Percentiles rank a stretch among this genome's conserved stretches.
Conservation (phyloP, 2,329 filamentous ascomycete genomes). For the Dothideomycetes sp. region DNA sequence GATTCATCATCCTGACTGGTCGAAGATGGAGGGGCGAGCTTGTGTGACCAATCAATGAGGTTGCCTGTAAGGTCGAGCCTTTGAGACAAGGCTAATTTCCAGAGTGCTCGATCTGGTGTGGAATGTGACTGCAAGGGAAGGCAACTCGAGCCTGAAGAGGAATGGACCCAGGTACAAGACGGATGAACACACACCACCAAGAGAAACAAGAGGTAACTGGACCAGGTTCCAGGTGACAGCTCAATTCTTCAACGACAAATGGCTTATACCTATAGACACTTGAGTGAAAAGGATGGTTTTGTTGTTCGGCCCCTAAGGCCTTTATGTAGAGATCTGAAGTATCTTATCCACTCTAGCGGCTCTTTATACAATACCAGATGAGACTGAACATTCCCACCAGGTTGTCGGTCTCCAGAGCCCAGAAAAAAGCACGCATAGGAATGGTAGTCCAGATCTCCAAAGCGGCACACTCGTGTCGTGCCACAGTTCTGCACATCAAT, state of each 20-base stretch:
- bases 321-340: constrained; percentile 10
- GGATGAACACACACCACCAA: constrained; percentile 9
- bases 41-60: constrained; percentile 2
- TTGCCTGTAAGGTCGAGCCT: constrained; percentile 7
- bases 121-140: constrained; percentile 10
- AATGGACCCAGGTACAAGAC: constrained; percentile 10
- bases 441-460: constrained; percentile 10
- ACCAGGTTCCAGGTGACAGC: no score
- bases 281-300: no score
- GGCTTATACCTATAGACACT: no score
- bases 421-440: constrained; percentile 11
- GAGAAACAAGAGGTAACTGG: neutral
- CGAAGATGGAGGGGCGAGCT: neutral
- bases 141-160: constrained; percentile 7
- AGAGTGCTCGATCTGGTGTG: constrained; percentile 10
- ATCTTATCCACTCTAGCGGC: neutral
- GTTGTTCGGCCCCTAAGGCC: constrained; percentile 6
- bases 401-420: neutral
- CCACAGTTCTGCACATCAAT: constrained; percentile 8
- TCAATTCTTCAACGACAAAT: no score
- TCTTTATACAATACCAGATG: neutral
- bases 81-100: constrained; percentile 10
- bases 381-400: constrained; percentile 6
- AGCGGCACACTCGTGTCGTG: neutral
- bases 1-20: constrained; percentile 6